Conservation (phyloP, 2,329 filamentous ascomycete species). For the Apiospora aurea region DNA sequence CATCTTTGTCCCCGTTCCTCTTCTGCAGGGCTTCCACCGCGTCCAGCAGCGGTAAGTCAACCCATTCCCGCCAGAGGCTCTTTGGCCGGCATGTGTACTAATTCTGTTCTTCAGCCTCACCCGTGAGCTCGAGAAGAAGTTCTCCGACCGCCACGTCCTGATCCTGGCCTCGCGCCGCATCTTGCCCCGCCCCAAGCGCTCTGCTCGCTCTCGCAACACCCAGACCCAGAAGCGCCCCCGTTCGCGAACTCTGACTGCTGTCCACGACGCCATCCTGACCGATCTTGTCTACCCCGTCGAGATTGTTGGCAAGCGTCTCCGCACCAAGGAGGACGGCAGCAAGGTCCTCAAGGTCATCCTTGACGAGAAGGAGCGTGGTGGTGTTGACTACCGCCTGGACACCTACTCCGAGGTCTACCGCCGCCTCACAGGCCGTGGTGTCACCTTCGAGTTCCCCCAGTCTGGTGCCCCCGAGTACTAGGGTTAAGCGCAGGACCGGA, state of each 20-base stretch:
- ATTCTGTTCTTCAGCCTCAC: conserved; percentile 72
- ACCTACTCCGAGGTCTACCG: conserved; percentile 99
- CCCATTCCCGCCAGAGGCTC: not conserved
- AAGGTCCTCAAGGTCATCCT: conserved; percentile 99
- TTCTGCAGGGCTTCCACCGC: conserved; percentile 98
- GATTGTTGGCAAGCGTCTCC: conserved; percentile 98
- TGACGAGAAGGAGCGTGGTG: conserved; percentile 99
- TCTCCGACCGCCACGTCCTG: conserved; percentile 99
- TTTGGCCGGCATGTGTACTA: not conserved
- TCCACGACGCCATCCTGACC: conserved; percentile 97
- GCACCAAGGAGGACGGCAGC: conserved; percentile 98
- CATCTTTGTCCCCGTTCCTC: conserved; percentile 99
- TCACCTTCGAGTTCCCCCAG: conserved; percentile 99
- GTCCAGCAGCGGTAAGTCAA: conserved; percentile 95
- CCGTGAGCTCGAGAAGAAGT: conserved; percentile 99
- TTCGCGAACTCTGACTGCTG: conserved; percentile 95
- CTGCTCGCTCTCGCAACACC: conserved; percentile 92
- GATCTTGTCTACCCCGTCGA: conserved; percentile 99
- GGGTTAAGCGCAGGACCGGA: conserved; percentile 48
- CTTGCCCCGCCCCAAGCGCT: conserved; percentile 97
- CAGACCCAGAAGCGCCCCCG: conserved; percentile 99
- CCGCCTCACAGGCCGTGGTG: conserved; percentile 93
- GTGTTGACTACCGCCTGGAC: conserved; percentile 99
- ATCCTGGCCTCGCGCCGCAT: conserved; percentile 99
- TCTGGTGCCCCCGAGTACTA: conserved; percentile 81